Evolutionary conservation across 2,329 filamentous ascomycete species (phyloP).

Genomic region (Verticillium longisporum): DNA sequence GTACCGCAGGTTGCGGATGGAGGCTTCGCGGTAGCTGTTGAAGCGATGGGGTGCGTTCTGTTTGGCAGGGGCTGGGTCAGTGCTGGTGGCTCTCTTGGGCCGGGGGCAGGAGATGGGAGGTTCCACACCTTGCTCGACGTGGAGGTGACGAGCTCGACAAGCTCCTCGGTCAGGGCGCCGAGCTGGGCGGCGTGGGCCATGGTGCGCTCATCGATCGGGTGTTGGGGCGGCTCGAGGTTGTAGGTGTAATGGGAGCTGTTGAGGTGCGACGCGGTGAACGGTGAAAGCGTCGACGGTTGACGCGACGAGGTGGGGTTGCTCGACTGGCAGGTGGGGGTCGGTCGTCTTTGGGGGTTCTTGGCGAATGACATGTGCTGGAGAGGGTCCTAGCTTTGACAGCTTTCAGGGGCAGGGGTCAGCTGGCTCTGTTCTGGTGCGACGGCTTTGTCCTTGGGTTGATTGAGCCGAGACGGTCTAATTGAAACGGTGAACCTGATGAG

Average conservation of each 20-base stretch:
- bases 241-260: not conserved
- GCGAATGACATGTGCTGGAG: too few species aligned
- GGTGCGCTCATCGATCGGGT: not conserved
- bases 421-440: too few species aligned
- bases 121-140: constrained; percentile 47
- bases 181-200: constrained; percentile 70
- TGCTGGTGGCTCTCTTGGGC: not conserved
- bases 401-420: too few species aligned
- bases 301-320: not conserved
- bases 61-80: constrained; percentile 11
- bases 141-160: constrained; percentile 59
- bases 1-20: constrained; percentile 43
- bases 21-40: constrained; percentile 38
- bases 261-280: not conserved
- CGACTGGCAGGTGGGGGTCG: not conserved
- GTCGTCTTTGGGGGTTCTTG: not conserved
- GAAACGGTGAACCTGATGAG: too few species aligned
- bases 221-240: too few species aligned
- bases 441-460: too few species aligned
- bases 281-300: not conserved
- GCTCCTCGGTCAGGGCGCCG: constrained; percentile 59
- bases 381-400: too few species aligned
- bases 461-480: too few species aligned
- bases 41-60: constrained; percentile 25
- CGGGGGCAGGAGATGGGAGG: too few species aligned